A percentile compares a stretch with the other conserved stretches of the same genome.
phyloP scores from a whole-genome alignment of 75 land plant genomes.

The Isoetes taiwanensis region DNA sequence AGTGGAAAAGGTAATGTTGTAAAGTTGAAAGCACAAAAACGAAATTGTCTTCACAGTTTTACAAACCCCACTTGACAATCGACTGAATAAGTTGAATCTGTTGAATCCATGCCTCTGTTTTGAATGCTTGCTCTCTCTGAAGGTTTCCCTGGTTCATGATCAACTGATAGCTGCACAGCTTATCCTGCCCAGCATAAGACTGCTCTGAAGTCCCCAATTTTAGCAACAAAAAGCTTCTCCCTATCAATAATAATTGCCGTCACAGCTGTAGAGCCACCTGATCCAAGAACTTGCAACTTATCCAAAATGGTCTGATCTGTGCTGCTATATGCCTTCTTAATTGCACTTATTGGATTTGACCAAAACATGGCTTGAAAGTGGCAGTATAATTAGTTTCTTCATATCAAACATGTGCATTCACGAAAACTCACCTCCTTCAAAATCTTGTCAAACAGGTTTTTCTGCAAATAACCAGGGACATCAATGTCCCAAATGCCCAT shows the following conservation, averaged over 20 bases:
- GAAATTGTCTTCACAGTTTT: too few relatives aligned
- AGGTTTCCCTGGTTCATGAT: not conserved
- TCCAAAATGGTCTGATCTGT: not conserved
- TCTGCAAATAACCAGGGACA: constrained; percentile 1
- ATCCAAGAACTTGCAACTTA: not conserved
- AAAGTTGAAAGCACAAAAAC: too few relatives aligned
- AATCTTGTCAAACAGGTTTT: constrained; percentile 1
- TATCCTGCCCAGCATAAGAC: not conserved
- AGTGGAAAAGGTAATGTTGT: too few relatives aligned
- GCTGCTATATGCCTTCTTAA: not conserved
- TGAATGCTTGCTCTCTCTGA: not conserved
- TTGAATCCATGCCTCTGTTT: constrained; percentile 13
- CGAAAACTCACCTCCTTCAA: not conserved
- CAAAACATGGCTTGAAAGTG: too few relatives aligned
- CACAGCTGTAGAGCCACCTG: constrained; percentile 3
- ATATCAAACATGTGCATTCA: too few relatives aligned
- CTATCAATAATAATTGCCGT: constrained; percentile 3
- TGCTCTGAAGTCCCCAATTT: not conserved
- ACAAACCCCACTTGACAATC: constrained; percentile 49
- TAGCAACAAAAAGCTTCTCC: not conserved
- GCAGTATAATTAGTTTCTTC: not conserved
- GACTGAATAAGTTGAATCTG: constrained; percentile 61
- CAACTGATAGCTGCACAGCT: constrained; percentile 1
- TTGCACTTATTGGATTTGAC: constrained; percentile 6
- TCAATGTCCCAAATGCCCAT: constrained; percentile 5